Percentiles rank a stretch among this genome's conserved stretches.
Evolutionary conservation across 2,329 filamentous ascomycete genomes (phyloP).

Genomic region (Exophiala sp.): DNA sequence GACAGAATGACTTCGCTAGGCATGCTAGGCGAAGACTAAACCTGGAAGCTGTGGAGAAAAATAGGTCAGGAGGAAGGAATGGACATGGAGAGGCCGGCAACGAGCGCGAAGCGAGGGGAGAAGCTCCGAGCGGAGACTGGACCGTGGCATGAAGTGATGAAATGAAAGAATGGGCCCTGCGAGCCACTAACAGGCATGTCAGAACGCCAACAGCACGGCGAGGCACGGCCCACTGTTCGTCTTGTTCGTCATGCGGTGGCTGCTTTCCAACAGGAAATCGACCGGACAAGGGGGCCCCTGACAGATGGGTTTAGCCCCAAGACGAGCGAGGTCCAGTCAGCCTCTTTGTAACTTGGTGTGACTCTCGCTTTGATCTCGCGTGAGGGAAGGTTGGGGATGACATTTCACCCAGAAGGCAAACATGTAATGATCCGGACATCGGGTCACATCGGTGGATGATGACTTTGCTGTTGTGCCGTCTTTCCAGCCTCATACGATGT

Average conservation of each 20-base stretch:
- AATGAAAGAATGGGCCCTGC: conserved; percentile 1
- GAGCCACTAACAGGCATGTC: conserved; percentile 4
- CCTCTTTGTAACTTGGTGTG: background rate
- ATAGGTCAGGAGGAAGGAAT: conserved; percentile 5
- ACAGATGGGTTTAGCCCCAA: background rate
- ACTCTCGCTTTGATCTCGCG: background rate
- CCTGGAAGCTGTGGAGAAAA: conserved; percentile 5
- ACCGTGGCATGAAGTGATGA: background rate
- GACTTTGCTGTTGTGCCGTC: too few species aligned
- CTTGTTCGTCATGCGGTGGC: conserved; percentile 16
- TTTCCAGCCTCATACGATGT: too few species aligned
- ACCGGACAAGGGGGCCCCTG: conserved; percentile 6
- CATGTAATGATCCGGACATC: too few species aligned
- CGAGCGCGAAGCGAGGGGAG: conserved; percentile 16
- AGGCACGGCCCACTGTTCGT: conserved; percentile 12
- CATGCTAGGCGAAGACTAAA: conserved; percentile 4
- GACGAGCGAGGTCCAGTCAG: background rate
- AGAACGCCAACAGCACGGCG: conserved; percentile 2
- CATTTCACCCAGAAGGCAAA: background rate
- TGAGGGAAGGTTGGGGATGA: background rate
- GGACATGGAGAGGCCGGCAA: conserved; percentile 10
- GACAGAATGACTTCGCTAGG: conserved; percentile 5
- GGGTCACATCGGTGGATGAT: too few species aligned
- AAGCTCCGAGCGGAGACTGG: conserved; percentile 5
- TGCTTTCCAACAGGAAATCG: conserved; percentile 6